Conservation (phyloP, 177 flowering plant genomes). For the Vitis hybrid region DNA sequence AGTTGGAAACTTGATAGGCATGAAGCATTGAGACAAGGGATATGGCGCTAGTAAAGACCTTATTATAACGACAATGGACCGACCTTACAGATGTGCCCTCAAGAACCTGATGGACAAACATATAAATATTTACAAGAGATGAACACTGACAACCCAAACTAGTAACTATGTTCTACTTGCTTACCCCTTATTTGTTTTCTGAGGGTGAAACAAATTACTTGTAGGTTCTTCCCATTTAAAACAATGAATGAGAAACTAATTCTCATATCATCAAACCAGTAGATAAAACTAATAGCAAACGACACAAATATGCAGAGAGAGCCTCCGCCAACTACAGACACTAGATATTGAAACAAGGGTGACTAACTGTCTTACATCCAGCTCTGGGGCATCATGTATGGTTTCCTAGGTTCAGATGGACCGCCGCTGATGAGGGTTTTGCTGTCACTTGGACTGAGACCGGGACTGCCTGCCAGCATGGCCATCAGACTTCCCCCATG, state of each 20-base stretch:
- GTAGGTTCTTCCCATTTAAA: conserved; percentile 8
- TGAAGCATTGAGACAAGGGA: not conserved
- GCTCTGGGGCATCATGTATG: conserved; percentile 21
- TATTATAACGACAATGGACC: conserved; percentile 22
- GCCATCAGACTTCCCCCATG: conserved; percentile 93
- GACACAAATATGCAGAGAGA: conserved; percentile 13
- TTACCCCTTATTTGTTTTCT: conserved; percentile 6
- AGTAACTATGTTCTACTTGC: conserved; percentile 13
- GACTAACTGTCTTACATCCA: conserved; percentile 30
- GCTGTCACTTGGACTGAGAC: conserved; percentile 21
- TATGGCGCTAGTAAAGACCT: conserved; percentile 4
- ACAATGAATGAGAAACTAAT: conserved; percentile 11
- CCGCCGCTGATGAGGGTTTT: conserved; percentile 4
- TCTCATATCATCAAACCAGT: not conserved
- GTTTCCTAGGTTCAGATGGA: conserved; percentile 23
- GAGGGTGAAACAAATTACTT: not conserved
- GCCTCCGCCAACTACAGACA: not conserved
- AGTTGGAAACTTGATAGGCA: too few relatives aligned
- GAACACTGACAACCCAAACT: conserved; percentile 8
- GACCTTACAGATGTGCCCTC: conserved; percentile 19
- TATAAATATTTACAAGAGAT: conserved; percentile 29
- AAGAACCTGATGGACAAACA: conserved; percentile 14
- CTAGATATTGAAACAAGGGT: conserved; percentile 2
- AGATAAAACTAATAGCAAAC: conserved; percentile 6
- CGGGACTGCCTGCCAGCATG: conserved; percentile 35